Conservation (phyloP, 78 protist genomes). For the Andalucia godoyi region DNA sequence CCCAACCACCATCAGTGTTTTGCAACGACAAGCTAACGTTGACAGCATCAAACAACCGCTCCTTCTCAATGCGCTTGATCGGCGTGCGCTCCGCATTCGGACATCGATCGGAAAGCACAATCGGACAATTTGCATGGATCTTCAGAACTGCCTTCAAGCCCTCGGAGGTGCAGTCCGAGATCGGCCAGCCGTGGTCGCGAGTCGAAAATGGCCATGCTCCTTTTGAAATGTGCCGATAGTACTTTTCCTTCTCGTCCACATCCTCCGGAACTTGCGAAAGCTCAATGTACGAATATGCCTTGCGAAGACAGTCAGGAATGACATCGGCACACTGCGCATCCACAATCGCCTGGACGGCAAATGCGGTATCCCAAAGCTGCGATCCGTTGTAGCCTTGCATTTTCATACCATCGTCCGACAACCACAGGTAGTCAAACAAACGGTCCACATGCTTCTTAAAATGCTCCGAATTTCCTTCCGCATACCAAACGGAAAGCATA, state of each 20-base stretch:
- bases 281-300: constrained; percentile 51
- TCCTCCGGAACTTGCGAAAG: constrained; percentile 55
- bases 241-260: constrained; percentile 1
- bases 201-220: constrained; percentile 92
- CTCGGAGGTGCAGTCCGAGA: constrained; percentile 87
- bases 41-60: constrained; percentile 62
- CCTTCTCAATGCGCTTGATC: constrained; percentile 6
- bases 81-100: not conserved
- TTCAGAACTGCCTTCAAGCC: constrained; percentile 58
- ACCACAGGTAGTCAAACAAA: constrained; percentile 81
- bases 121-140: constrained; percentile 6
- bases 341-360: constrained; percentile 62
- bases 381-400: constrained; percentile 92
- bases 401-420: constrained; percentile 71
- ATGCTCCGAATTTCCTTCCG: constrained; percentile 29
- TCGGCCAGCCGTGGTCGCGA: constrained; percentile 77
- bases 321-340: constrained; percentile 25
- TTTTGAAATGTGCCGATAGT: constrained; percentile 57
- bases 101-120: not conserved
- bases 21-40: constrained; percentile 66
- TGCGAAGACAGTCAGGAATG: constrained; percentile 7
- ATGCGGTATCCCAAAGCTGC: constrained; percentile 91
- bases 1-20: constrained; percentile 57
- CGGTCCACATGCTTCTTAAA: constrained; percentile 57
- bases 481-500: constrained; percentile 45